Base-by-base conservation (phyloP, 805 yeast species). In the Lachancea kluyveri region DNA sequence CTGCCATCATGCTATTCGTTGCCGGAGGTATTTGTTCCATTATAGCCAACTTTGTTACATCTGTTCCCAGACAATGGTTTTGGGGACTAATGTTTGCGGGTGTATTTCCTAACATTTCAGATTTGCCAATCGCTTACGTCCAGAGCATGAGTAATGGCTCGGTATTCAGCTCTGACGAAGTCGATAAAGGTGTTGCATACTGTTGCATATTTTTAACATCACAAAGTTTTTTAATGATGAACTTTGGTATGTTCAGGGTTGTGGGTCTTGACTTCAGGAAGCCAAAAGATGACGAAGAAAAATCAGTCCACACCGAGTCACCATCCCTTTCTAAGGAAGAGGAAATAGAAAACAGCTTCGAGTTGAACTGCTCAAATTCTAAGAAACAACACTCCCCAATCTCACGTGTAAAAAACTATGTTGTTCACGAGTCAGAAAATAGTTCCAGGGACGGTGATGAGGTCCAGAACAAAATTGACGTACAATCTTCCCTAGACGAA, bases 41-140 rank as follows among this genome's bases (percentile, higher is more conserved):
- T 1, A 5, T 72, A 0, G 57, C 67, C 1, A 61, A 70, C 17
- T 42, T 67, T 15, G 44, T 67, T 1, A 67, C 84, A 3, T 76
- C 76, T 4, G 72, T 74, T 4, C 94, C 95, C 3, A 70, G 68
- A 37, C 58, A 70, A 22, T 85, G 94, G 90, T 60, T 69, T 16
- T 92, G 94, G 32, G 94, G 95, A 0, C 51, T 79, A 12, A 40
- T 80, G 5, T 68, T 79, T 17, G 85, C 82, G 7, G 86, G 90
- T 0, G 62, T 81, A 18, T 74, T 84, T 48, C 88, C 87, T 26
- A 85, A 85, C 49, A 75, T 80, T 26, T 74, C 87, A 10, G 95
- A 85, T 58, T 64, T 85, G 35, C 95, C 95, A 0, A 81, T 85
- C 43, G 94, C 95, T 0, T 86, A 85, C 44, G 54, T 78, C 21